These are phyloP conservation scores for Beauveria varroae DNA, from an alignment of 2,329 filamentous ascomycete genomes.

Conservation along the genomic window DNA sequence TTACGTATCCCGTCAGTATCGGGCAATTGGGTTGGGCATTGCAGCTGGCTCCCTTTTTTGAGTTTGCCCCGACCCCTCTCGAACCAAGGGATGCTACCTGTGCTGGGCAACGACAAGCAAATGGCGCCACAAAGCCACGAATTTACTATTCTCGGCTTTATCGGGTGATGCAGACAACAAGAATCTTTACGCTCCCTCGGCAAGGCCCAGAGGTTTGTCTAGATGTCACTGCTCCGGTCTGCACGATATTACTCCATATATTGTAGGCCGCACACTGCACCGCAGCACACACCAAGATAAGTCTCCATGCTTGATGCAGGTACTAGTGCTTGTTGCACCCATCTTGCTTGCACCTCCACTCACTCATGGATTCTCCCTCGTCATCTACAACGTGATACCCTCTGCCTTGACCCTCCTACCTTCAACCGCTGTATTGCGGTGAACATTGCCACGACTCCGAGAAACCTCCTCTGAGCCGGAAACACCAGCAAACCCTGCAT, in stretches of 20 bases:
- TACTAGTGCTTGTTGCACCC: background rate
- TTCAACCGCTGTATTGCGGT: background rate
- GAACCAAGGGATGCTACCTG: background rate
- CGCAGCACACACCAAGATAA: background rate
- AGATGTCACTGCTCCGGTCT: background rate
- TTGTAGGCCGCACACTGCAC: background rate
- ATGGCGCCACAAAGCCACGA: background rate
- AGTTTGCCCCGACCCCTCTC: conserved; percentile 4
- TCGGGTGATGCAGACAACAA: background rate
- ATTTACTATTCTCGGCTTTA: background rate
- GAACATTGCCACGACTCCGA: background rate
- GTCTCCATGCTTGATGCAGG: background rate
- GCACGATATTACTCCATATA: background rate
- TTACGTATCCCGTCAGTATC: background rate
- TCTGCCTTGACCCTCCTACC: background rate
- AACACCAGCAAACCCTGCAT: background rate
- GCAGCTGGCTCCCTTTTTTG: background rate
- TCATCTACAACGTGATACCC: background rate
- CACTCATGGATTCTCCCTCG: background rate
- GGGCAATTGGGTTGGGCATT: too few species aligned
- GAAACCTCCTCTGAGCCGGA: background rate
- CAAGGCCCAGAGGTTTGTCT: background rate
- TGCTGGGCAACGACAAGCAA: background rate
- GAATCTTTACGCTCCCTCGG: background rate
- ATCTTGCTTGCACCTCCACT: background rate